Evolutionary conservation across 768 basidiomycete species (phyloP), one percentile per base, ranked within the genome.

Genomic region (Mycena kentingensis): DNA sequence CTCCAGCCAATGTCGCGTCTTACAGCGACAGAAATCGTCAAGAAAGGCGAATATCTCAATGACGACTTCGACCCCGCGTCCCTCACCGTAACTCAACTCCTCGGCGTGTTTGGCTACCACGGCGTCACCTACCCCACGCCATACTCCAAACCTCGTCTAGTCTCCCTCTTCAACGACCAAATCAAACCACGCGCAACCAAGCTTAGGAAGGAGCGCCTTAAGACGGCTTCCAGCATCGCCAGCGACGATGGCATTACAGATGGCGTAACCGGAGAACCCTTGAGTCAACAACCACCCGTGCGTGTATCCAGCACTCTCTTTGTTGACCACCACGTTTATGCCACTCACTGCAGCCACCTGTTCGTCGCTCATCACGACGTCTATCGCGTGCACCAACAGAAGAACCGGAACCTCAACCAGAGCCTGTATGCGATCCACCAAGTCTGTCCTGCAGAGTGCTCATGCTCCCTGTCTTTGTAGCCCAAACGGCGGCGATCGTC

Each of bases 181-280:
- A 79, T 93, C 57, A 87, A 81, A 65, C 69, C 81, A 18, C 80
- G 80, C 48, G 70, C 77, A 11, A 63, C 66, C 24, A 83, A 81
- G 58, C 70, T 87, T 51, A 84, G 79, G 67, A 83, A 77, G 53
- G 85, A 91, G 56, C 75, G 82, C 39, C 51, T 84, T 32, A 83
- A 82, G 71, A 81, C 76, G 57, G 80, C 83, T 66, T 84, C 82
- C 46, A 90, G 87, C 57, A 67, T 78, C 45, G 84, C 92, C 5
- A 92, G 89, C 62, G 87, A 89, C 54, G 85, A 90, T 50, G 91
- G 90, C 4, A 93, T 93, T 46, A 82, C 74, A 32, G 88, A 93
- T 66, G 91, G 91, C 19, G 56, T 84, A n/a, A 92, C 91, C 6
- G 91, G 91, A n/a, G 69, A 78, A 65, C 85, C 79, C 29, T 67